Evolutionary conservation across 306 rosid genomes (phyloP), one percentile per base, ranked within the genome.

Genomic region (Quercus robur): DNA sequence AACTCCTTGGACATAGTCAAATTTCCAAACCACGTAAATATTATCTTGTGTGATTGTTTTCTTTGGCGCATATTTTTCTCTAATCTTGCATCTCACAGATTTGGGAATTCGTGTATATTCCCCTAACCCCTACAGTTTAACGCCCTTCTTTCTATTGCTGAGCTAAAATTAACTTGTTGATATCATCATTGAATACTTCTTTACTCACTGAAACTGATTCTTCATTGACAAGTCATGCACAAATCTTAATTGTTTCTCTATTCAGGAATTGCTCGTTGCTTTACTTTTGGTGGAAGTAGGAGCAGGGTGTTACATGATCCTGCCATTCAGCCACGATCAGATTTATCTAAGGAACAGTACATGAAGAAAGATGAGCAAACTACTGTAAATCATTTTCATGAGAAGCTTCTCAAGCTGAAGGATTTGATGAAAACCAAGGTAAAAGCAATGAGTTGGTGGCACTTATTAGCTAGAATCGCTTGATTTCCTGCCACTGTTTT

Each of bases 401-500:
- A 94, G 88, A 94, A 94, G 88, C 98, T 94, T 79, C 89, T 91
- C 62, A 94, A 91, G 91, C 91, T 94, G 64, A 94, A 92, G 85
- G 88, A 86, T 86, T 81, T 92, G 89, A 94, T 92, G 98, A 94
- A 94, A 91, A 94, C 97, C 61, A 75, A 90, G 97, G 98, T 92
- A 83, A 23, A 66, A 12, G 4, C 49, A 17, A 3, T 28, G 23
- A 30, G 9, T 25, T 55, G 58, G n/a, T n/a, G 57, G 41, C 19
- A 21, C n/a, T 5, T 30, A 23, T 5, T 30, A 23, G 49, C 28
- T 9, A 30, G 5, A 18, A 25, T 75, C 63, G 62, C 6, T 1
- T 31, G 55, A 77, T 59, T 15, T 10, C 8, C 69, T 19, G 21
- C 52, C 80, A 9, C 19, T 51, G 5, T 30, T 49, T 80, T 70